Base-by-base conservation (phyloP, 2,329 filamentous ascomycete genomes). In the Aureobasidium sp. region DNA sequence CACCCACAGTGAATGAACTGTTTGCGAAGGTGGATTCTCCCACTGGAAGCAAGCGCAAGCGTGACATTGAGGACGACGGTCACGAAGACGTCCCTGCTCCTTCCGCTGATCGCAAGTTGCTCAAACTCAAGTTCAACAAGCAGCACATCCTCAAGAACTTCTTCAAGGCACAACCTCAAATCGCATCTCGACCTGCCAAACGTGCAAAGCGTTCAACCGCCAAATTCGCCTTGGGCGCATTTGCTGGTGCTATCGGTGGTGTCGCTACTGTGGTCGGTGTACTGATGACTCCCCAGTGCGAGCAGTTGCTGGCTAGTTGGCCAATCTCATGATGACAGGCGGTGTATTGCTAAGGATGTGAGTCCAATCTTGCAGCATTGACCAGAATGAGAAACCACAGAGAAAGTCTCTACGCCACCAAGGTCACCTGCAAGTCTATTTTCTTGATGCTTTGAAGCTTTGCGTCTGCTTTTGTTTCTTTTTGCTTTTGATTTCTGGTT, bases 281-380 rank as follows among this genome's bases (percentile, higher is more conserved):
- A 8, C 36, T 59, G 9, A 59, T 59, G 57, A 59, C 57, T 21
- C 57, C 57, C 9, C 13, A n/a, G 27, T 59, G 57, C n/a, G 57
- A 59, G 32, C 21, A 59, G 27, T 10, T 49, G 34, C 45, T 59
- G 16, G 5, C 25, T 7, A 42, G 21, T 13, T 59, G 57, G 57
- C 57, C 57, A 14, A 48, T 58, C 4, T 5, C 21, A 27, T 51
- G 37, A 39, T 39, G 32, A 13, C 8, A 8, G 21, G 49, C 21
- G 3, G 34, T 51, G 21, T 25, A 27, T 37, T 39, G 49, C n/a
- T 16, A 8, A n/a, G 21, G 11, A 39, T 14, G 25, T 39, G 11
- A 29, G 34, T 6, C 36, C 21, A 30, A 13, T 48, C 8, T n/a
- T 39, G 25, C 14, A 39, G 34, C 21, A 25, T 51, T 6, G 49